Base-by-base conservation (phyloP, 2,329 filamentous ascomycete species). In the Dendrostoma leiphaemia region DNA sequence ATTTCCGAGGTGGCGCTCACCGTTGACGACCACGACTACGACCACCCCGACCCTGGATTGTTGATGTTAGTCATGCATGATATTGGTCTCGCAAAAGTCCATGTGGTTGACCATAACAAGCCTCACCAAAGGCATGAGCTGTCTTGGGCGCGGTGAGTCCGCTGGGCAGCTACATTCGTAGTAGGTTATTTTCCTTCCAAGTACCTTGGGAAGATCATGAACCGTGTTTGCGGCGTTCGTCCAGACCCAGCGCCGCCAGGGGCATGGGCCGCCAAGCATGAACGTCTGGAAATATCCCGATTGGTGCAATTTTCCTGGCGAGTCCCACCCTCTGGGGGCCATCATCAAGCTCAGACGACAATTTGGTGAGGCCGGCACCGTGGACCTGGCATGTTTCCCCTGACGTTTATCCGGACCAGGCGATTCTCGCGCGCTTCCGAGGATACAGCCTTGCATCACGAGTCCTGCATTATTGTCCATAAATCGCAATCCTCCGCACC, bases 271-370 rank as follows among this genome's bases (percentile, higher is more conserved):
- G 6, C 32, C 44, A 32, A 52, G 28, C 41, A 32, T 38, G 32
- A 40, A 31, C 24, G 15, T 10, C 40, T 51, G 54, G 54, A 57
- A 57, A 50, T 51, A 46, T 48, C 44, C 51, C 54, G 41, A 54
- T 57, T 57, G 54, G 54, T 54, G 46, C 54, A 48, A 52, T 55
- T 52, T 46, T 32, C 13, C 17, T 38, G 21, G n/a, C 21, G 40
- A 50, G 46, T 50, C 43, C 23, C 41, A 35, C 26, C 2, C 15
- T 45, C n/a, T 45, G 48, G 44, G 48, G 31, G 17, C 37, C 35
- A 44, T 51, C 46, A 41, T 53, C 28, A 57, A 57, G 19, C 47
- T 57, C 51, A 54, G 53, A 57, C 54, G 47, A 54, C 41, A n/a
- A 43, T 9, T 37, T 26, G 40, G 28, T 46, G 35, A 34, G 38